Base-by-base conservation (phyloP, 2,329 filamentous ascomycete species). In the Davidsoniella neocaledoniae region DNA sequence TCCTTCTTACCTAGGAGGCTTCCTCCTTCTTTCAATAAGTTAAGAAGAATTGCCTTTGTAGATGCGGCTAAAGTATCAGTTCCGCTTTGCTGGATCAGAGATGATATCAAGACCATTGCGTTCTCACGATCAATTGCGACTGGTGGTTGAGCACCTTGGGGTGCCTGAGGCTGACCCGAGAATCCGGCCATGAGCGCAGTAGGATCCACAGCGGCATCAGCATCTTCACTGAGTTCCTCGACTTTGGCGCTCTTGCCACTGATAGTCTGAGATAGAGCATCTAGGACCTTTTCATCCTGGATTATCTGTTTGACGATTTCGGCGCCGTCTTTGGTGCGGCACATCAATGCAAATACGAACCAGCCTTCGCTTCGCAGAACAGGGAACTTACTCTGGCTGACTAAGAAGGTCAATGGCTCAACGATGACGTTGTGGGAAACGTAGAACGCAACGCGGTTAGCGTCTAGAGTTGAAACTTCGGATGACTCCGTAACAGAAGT, bases 261-360 rank as follows among this genome's bases (percentile, higher is more conserved):
- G 16, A 40, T 45, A 14, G 42, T 49, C 21, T 51, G 49, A 2
- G 26, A 33, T 6, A 49, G 26, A n/a, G 52, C 43, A 9, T 47
- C 41, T 17, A 44, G 29, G 6, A 26, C 44, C 16, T 54, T 46
- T 10, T 48, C 21, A 4, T 53, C 49, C 17, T 62, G 63, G 0
- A 73, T 73, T 0, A 70, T 60, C 10, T 63, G 61, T 7, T 66
- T 56, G 16, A 75, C 67, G 9, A 72, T 61, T 2, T 59, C 56
- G 2, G 72, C 69, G 6, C 75, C 74, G 36, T 73, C 69, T 1
- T 58, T 50, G 1, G 70, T 68, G 25, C 74, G 68, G 39, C 70
- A 69, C 68, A 80, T 74, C 33, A 81, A 67, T 2, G 77, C 77
- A 47, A 79, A 67, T 5, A 77, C 69, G 54, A 81, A 80, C 70